Percentiles rank a stretch among this genome's conserved stretches.
These are phyloP conservation scores for Ophiostoma quercus DNA, from an alignment of 2,329 filamentous ascomycete species.

Conservation along the genomic window DNA sequence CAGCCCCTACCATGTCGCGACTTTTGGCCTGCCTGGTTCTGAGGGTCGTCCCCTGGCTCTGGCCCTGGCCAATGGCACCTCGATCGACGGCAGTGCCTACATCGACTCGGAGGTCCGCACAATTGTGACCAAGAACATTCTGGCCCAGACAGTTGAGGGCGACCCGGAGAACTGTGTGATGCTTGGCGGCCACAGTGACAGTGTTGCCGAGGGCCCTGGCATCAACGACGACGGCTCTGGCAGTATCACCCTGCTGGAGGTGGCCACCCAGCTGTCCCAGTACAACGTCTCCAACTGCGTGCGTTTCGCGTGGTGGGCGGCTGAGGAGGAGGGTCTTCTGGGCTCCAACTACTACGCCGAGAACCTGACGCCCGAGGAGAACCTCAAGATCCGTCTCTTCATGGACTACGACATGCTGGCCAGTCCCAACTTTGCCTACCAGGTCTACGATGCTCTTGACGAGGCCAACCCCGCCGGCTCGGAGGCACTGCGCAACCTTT, in stretches of 20 bases:
- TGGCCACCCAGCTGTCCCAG: slow-evolving; percentile 53
- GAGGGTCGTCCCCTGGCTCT: slow-evolving; percentile 54
- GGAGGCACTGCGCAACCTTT: slow-evolving; percentile 62
- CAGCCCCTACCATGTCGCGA: slow-evolving; percentile 56
- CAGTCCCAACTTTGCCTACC: slow-evolving; percentile 61
- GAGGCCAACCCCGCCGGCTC: slow-evolving; percentile 65
- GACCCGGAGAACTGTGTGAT: slow-evolving; percentile 60
- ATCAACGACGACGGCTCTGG: slow-evolving; percentile 78
- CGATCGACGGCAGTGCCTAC: slow-evolving; percentile 52
- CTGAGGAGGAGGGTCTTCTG: slow-evolving; percentile 61
- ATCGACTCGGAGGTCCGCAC: slow-evolving; percentile 53
- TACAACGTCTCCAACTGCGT: slow-evolving; percentile 61
- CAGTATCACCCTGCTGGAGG: slow-evolving; percentile 55
- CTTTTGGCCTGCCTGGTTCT: slow-evolving; percentile 58
- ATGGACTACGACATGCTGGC: slow-evolving; percentile 69
- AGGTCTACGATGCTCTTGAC: slow-evolving; percentile 69
- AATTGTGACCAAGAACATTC: slow-evolving; percentile 54
- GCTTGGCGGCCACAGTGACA: slow-evolving; percentile 61
- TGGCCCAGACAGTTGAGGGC: slow-evolving; percentile 56
- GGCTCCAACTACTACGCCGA: slow-evolving; percentile 59
- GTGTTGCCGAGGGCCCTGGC: slow-evolving; percentile 58
- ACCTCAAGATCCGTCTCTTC: slow-evolving; percentile 57
- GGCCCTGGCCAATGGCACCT: slow-evolving; percentile 48
- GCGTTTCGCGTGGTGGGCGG: slow-evolving; percentile 63
- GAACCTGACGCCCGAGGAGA: slow-evolving; percentile 52